Evolutionary conservation across 192 early-diverging fungal species (phyloP).

Genomic region (Mortierella alpina): DNA sequence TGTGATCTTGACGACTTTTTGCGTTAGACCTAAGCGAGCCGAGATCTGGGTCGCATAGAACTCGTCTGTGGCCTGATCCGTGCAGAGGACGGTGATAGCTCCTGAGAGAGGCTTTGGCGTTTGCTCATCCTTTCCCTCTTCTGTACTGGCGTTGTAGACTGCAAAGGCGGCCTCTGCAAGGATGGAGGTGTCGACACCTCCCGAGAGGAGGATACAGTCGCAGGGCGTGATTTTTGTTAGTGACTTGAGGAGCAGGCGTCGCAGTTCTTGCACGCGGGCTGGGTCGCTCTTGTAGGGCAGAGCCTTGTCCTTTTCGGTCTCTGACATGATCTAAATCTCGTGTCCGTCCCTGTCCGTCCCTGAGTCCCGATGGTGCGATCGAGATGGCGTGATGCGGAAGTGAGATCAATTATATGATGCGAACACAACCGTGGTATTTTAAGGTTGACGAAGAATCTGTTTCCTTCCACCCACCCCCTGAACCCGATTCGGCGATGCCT

Average conservation of each 20-base stretch:
- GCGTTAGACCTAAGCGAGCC: conserved; percentile 50
- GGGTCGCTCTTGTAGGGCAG: conserved; percentile 40
- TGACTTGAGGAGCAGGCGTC: conserved; percentile 27
- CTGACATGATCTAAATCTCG: not conserved
- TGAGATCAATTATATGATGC: too few relatives aligned
- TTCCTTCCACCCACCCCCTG: too few relatives aligned
- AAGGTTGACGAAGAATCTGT: too few relatives aligned
- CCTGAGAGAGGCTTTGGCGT: conserved; percentile 44
- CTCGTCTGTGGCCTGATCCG: conserved; percentile 61
- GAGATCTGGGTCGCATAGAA: conserved; percentile 65
- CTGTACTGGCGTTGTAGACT: conserved; percentile 16
- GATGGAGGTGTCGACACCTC: conserved; percentile 81
- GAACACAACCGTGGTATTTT: too few relatives aligned
- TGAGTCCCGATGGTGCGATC: not conserved
- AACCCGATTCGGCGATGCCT: too few relatives aligned
- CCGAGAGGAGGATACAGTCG: conserved; percentile 61
- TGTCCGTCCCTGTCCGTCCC: not conserved
- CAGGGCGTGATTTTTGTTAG: conserved; percentile 42
- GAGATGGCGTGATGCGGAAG: not conserved
- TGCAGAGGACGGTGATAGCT: conserved; percentile 66
- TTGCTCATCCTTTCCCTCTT: not conserved
- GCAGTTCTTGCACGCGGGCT: conserved; percentile 24
- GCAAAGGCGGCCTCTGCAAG: conserved; percentile 60
- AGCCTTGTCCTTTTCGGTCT: not conserved
- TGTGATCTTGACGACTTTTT: conserved; percentile 60